Evolutionary conservation across 768 basidiomycete species (phyloP).

Genomic region (Trametes maxima): DNA sequence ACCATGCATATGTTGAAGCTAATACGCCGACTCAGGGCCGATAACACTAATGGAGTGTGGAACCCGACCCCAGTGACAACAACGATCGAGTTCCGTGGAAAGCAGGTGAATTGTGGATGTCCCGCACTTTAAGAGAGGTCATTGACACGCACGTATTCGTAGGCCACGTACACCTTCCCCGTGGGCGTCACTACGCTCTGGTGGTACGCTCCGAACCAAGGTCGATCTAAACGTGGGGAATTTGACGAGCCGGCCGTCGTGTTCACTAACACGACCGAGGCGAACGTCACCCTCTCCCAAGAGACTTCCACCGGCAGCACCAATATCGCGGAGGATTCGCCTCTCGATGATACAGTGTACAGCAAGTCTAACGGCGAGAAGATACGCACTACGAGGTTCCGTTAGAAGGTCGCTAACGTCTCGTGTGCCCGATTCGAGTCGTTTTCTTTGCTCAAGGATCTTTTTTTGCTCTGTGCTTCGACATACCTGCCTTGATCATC

Average conservation of each 20-base stretch:
- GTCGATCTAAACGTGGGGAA: conserved; percentile 7
- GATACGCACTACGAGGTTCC: too few species aligned
- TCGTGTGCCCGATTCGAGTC: too few species aligned
- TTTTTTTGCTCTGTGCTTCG: too few species aligned
- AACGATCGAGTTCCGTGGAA: conserved; percentile 67
- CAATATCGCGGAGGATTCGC: too few species aligned
- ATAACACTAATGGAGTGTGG: conserved; percentile 51
- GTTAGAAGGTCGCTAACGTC: too few species aligned
- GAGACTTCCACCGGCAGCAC: not conserved
- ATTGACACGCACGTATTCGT: too few species aligned
- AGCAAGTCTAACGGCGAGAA: too few species aligned
- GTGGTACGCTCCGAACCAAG: conserved; percentile 44
- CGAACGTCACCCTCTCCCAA: not conserved
- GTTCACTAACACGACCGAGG: conserved; percentile 6
- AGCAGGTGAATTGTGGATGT: conserved; percentile 45
- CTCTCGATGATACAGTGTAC: too few species aligned
- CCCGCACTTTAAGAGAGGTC: not conserved
- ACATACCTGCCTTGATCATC: too few species aligned
- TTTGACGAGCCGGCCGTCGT: not conserved
- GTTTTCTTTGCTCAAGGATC: too few species aligned
- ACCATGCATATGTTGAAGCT: not conserved
- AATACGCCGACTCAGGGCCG: conserved; percentile 39
- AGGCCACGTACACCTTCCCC: conserved; percentile 76
- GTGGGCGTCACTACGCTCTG: conserved; percentile 66
- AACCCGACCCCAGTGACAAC: conserved; percentile 54